Conservation (phyloP, 1,284 basidiomycete genomes). For the Austroboletus niveus region DNA sequence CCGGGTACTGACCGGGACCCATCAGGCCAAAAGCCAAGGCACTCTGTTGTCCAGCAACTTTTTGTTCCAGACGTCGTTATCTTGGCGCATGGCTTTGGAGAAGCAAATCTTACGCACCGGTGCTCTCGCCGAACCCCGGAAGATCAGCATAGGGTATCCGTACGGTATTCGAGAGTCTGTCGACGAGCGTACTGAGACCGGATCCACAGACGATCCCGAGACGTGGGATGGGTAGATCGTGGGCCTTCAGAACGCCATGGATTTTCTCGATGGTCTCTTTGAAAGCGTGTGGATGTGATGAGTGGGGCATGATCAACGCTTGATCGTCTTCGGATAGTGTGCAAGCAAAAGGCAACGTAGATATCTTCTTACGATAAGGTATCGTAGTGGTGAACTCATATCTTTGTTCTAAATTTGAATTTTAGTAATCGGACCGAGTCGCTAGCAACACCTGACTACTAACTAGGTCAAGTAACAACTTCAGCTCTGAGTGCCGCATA, state of each 20-base stretch:
- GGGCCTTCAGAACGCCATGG: conserved; percentile 37
- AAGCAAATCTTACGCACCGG: conserved; percentile 46
- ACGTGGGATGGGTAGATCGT: conserved; percentile 48
- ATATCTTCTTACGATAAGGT: neutral
- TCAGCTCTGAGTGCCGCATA: too few relatives aligned
- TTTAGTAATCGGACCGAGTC: too few relatives aligned
- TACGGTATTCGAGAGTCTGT: conserved; percentile 51
- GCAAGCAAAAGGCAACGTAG: neutral
- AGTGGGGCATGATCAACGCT: conserved; percentile 12
- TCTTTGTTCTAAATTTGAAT: too few relatives aligned
- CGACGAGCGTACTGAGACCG: conserved; percentile 65
- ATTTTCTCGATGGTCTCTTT: conserved; percentile 40
- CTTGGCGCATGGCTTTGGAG: neutral
- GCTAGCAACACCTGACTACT: too few relatives aligned
- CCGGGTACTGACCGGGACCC: conserved; percentile 59
- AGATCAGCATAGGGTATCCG: conserved; percentile 60
- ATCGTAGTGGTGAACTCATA: too few relatives aligned
- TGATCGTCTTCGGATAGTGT: neutral
- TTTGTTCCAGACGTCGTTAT: neutral
- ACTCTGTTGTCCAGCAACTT: conserved; percentile 76
- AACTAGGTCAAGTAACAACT: too few relatives aligned
- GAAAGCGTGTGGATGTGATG: conserved; percentile 29
- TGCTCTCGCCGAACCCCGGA: conserved; percentile 71
- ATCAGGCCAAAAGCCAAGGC: conserved; percentile 75
- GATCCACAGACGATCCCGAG: conserved; percentile 82